Evolutionary conservation across 2,329 filamentous ascomycete genomes (phyloP), one percentile per base, ranked within the genome.

Genomic region (Alternaria tenuissima): DNA sequence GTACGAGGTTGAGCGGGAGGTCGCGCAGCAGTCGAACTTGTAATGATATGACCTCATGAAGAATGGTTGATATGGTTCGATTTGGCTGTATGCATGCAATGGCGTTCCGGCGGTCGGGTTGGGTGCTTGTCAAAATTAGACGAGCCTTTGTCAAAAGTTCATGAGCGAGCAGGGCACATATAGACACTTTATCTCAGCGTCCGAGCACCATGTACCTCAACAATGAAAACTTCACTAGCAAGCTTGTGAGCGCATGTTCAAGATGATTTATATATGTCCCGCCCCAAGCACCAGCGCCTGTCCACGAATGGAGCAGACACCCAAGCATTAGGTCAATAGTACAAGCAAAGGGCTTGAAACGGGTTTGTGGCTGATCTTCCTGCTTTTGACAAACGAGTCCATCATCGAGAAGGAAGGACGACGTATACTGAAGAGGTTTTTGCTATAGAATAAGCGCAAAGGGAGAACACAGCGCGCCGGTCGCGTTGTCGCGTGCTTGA

Each of bases 1-100:
- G 85, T 99, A 97, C 81, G 95, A 99, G 86, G 95, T 98, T 64
- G 95, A 99, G 88, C 87, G 94, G 81, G 94, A 97, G 58, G 70
- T 69, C 47, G 71, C 65, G 46, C 46, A 49, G 61, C 82, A 82
- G 72, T 72, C 74, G 59, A 76, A 76, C 65, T 68, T 78, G 71
- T 79, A 75, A 72, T 57, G 22, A 43, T 55, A 65, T 30, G 56
- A 52, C 28, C 47, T 60, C 64, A 66, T 65, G 63, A 67, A 57
- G 55, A 51, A 65, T 66, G 66, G 64, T 59, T 62, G 30, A 51
- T 56, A 55, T 56, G 56, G 44, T 44, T 62, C 49, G 39, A 61
- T 58, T 59, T 62, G 63, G 67, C 62, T 70, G 70, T 69, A 74
- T 76, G 73, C 75, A 77, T 77, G 72, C 65, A 72, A 75, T 59